These are phyloP conservation scores for Lecanicillium sp. DNA, from an alignment of 2,329 filamentous ascomycete genomes.

Conservation along the genomic window DNA sequence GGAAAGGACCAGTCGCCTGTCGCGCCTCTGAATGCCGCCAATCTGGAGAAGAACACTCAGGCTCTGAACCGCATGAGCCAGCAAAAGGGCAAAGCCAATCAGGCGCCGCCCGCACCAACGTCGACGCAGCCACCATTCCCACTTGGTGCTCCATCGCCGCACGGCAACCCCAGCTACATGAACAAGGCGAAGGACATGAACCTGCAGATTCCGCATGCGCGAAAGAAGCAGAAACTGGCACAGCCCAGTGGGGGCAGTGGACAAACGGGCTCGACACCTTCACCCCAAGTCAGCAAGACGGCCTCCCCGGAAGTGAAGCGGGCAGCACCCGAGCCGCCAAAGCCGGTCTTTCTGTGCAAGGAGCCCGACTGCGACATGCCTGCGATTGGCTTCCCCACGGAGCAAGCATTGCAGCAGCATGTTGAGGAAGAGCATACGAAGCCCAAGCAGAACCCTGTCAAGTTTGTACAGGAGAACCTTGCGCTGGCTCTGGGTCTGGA, in stretches of 20 bases:
- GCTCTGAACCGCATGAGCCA: constrained; percentile 36
- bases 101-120: constrained; percentile 49
- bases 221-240: constrained; percentile 47
- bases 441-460: constrained; percentile 45
- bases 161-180: constrained; percentile 50
- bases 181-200: constrained; percentile 44
- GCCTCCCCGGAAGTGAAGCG: constrained; percentile 36
- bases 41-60: constrained; percentile 44
- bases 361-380: constrained; percentile 47
- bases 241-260: constrained; percentile 25
- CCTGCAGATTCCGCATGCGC: constrained; percentile 46
- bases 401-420: constrained; percentile 46
- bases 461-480: constrained; percentile 43
- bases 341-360: constrained; percentile 39
- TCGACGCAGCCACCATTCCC: constrained; percentile 48
- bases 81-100: constrained; percentile 23
- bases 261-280: constrained; percentile 31
- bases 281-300: constrained; percentile 40
- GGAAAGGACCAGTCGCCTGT: constrained; percentile 14
- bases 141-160: constrained; percentile 47
- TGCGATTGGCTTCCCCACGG: constrained; percentile 39
- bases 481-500: constrained; percentile 43
- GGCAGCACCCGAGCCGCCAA: constrained; percentile 23
- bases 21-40: constrained; percentile 34
- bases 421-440: constrained; percentile 51